phyloP scores from a whole-genome alignment of 2,329 filamentous ascomycete species.

The Colletotrichum cuscutae region DNA sequence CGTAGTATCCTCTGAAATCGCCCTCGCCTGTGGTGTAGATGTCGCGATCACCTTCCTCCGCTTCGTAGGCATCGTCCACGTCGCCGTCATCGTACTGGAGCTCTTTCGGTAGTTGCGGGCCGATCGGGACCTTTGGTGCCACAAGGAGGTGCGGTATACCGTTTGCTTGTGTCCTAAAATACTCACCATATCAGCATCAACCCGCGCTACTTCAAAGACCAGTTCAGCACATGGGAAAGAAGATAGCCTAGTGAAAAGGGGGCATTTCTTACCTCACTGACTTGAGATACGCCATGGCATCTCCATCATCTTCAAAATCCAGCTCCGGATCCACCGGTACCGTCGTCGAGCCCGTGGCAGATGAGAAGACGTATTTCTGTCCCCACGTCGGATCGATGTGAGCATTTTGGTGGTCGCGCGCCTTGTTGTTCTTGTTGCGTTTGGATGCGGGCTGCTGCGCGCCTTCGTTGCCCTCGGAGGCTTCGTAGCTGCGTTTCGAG shows the following conservation, averaged over 20 bases:
- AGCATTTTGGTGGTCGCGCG: conserved; percentile 54
- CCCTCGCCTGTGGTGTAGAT: conserved; percentile 61
- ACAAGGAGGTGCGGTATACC: conserved; percentile 77
- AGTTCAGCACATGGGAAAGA: conserved; percentile 42
- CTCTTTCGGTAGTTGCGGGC: conserved; percentile 59
- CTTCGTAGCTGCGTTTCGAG: conserved; percentile 47
- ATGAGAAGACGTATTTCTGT: conserved; percentile 77
- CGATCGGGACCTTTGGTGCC: conserved; percentile 65
- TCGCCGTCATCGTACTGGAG: conserved; percentile 46
- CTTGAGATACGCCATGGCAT: conserved; percentile 76
- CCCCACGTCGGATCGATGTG: conserved; percentile 74
- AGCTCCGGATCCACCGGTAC: conserved; percentile 64
- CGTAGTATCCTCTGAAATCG: conserved; percentile 73
- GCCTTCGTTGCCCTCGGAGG: conserved; percentile 42
- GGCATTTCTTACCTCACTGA: conserved; percentile 72
- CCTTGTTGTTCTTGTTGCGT: conserved; percentile 43
- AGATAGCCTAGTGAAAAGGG: neutral
- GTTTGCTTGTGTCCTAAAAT: conserved; percentile 77
- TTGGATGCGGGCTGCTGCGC: conserved; percentile 39
- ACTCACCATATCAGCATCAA: conserved; percentile 63
- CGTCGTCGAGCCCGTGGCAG: conserved; percentile 60
- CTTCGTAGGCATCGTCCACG: conserved; percentile 40
- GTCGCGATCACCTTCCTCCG: conserved; percentile 49
- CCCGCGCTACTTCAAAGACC: conserved; percentile 3
- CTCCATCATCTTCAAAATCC: conserved; percentile 74